Evolutionary conservation across 1,284 basidiomycete species (phyloP).

Genomic region (Inonotus hispidus): DNA sequence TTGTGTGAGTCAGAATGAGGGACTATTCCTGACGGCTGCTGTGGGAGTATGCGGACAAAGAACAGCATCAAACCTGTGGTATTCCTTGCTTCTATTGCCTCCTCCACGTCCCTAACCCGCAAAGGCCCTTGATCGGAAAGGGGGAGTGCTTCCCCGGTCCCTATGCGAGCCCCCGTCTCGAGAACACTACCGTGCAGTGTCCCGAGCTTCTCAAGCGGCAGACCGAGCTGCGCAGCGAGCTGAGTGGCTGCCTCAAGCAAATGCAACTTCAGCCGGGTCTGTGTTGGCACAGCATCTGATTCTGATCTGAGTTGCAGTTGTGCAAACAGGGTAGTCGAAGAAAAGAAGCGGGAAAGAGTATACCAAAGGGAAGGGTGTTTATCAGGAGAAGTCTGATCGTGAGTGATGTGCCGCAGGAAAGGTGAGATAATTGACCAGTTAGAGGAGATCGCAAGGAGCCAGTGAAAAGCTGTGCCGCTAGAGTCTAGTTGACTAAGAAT

Average conservation of each 20-base stretch:
- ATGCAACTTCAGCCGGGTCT: slow-evolving; percentile 5
- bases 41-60: slow-evolving; percentile 11
- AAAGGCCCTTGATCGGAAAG: slow-evolving; percentile 5
- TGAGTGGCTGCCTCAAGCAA: slow-evolving; percentile 12
- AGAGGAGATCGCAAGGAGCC: slow-evolving; percentile 17
- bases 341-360: neutral
- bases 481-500: slow-evolving; percentile 13
- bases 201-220: slow-evolving; percentile 7
- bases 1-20: neutral
- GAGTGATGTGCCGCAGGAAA: slow-evolving; percentile 4
- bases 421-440: slow-evolving; percentile 14
- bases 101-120: neutral
- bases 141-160: slow-evolving; percentile 6
- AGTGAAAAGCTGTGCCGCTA: slow-evolving; percentile 8
- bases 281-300: neutral
- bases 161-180: slow-evolving; percentile 10
- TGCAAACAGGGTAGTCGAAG: neutral
- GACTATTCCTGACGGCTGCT: neutral
- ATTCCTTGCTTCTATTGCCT: neutral
- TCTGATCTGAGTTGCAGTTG: neutral
- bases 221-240: slow-evolving; percentile 11
- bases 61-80: slow-evolving; percentile 8
- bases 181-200: slow-evolving; percentile 8
- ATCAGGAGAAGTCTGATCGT: neutral
- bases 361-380: slow-evolving; percentile 1